Base-by-base conservation (phyloP, 2,329 filamentous ascomycete species). In the Claviceps monticola region DNA sequence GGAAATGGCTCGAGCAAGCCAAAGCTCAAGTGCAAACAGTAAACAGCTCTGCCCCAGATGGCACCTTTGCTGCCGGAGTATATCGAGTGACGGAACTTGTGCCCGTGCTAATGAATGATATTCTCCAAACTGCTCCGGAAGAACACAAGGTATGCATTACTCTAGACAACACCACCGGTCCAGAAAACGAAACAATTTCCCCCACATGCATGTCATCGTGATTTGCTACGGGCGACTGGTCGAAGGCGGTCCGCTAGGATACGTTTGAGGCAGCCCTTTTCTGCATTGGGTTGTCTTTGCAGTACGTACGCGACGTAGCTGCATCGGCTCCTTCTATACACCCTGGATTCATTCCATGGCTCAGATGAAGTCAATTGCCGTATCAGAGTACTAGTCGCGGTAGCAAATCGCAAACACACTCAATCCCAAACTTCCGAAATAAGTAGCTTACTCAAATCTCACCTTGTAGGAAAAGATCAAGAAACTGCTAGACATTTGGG, bases 401-500 rank as follows among this genome's bases (percentile, higher is more conserved):
- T 36, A 60, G 50, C 50, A 46, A 50, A 50, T 51, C 51, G 38
- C 47, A 42, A 38, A 63, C 59, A 60, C 58, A 57, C 54, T 49
- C 54, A 49, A 41, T 17, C 45, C 49, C 34, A 43, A 29, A 36
- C 51, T 49, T 51, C 52, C 50, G 36, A 60, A 58, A 61, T 49
- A 34, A 57, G 63, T 66, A 65, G 60, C 65, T 67, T 63, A 76
- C 74, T 56, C 54, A 56, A 63, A 64, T 60, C 59, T 65, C 63
- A 57, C 65, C 59, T 66, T 82, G 74, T 84, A 93, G 86, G 88
- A 95, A 67, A 97, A 96, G 74, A 91, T 97, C 69, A 71, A 70
- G 60, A 97, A 97, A 68, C 79, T 98, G 60, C 75, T 97, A 71
- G 90, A 95, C 66, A 98, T 98, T 59, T 98, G 93, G 93, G 90